A percentile compares a stretch with the other conserved stretches of the same genome.
Evolutionary conservation across 805 yeast genomes (phyloP).

Genomic region (Sugiyamaella mastotermitis): DNA sequence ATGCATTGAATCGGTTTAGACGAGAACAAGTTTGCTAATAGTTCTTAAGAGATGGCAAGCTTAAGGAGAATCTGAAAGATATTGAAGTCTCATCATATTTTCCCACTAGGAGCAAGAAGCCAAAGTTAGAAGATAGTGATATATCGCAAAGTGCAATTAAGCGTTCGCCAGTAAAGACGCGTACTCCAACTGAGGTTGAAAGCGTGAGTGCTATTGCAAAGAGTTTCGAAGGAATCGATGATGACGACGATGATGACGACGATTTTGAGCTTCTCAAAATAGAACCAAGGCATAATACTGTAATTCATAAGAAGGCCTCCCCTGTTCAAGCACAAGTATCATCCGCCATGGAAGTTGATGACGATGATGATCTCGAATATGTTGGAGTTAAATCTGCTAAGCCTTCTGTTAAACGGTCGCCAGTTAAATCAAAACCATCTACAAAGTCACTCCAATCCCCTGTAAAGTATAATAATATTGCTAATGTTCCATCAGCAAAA

Average conservation of each 20-base stretch:
- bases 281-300: background rate
- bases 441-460: background rate
- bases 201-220: background rate
- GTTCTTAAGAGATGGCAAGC: background rate
- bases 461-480: background rate
- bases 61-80: conserved; percentile 8
- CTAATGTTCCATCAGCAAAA: conserved; percentile 35
- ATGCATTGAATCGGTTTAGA: too few species aligned
- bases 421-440: background rate
- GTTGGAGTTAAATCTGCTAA: conserved; percentile 1
- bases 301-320: too few species aligned
- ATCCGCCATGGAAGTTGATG: conserved; percentile 3
- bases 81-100: conserved; percentile 13
- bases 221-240: background rate
- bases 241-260: conserved; percentile 8
- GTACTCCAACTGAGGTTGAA: too few species aligned
- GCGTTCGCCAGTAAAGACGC: too few species aligned
- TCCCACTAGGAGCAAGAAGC: conserved; percentile 8
- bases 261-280: conserved; percentile 10
- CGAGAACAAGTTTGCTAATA: conserved; percentile 1
- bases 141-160: too few species aligned
- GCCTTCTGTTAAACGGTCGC: background rate
- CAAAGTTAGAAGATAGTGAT: too few species aligned
- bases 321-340: too few species aligned
- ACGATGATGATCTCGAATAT: conserved; percentile 2